These are phyloP conservation scores for Rhodotorula diobovata DNA, from an alignment of 768 basidiomycete species.

Conservation along the genomic window DNA sequence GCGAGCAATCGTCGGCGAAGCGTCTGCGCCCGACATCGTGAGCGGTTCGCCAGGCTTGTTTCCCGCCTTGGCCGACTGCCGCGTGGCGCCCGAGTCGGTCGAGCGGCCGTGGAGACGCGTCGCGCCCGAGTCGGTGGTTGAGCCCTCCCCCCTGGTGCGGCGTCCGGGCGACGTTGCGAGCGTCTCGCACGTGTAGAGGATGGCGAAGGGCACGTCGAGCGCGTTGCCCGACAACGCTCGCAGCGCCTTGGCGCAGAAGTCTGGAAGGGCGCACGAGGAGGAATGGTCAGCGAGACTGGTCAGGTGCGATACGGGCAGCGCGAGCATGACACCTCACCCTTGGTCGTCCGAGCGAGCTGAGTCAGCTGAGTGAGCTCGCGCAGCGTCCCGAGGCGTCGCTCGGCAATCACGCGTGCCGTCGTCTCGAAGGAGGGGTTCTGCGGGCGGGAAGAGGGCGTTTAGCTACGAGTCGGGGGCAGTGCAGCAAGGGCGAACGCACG, in stretches of 20 bases:
- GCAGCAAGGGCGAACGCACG: neutral
- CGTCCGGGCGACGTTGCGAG: neutral
- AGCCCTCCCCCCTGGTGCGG: neutral
- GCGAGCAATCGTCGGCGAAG: neutral
- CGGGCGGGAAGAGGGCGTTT: fast-evolving
- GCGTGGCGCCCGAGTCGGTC: neutral
- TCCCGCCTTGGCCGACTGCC: neutral
- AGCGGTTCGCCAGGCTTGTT: neutral
- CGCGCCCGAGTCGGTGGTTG: neutral
- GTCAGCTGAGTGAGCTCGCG: conserved; percentile 26
- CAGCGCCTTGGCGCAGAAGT: conserved; percentile 16
- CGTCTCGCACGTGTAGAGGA: conserved; percentile 21
- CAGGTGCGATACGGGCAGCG: no score
- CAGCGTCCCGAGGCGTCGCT: conserved; percentile 13
- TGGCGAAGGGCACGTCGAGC: conserved; percentile 27
- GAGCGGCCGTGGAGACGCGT: neutral
- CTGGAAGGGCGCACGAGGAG: neutral
- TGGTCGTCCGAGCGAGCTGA: conserved; percentile 6
- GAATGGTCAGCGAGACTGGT: neutral
- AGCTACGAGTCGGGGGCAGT: no score
- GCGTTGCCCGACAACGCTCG: conserved; percentile 19
- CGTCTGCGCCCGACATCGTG: neutral
- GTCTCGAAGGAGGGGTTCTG: conserved; percentile 7
- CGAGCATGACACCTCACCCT: conserved; percentile 3
- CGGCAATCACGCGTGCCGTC: conserved; percentile 17